A percentile compares a stretch with the other conserved stretches of the same genome.
phyloP scores from a whole-genome alignment of 2,329 filamentous ascomycete species.

The Colletotrichum euphorbiae region DNA sequence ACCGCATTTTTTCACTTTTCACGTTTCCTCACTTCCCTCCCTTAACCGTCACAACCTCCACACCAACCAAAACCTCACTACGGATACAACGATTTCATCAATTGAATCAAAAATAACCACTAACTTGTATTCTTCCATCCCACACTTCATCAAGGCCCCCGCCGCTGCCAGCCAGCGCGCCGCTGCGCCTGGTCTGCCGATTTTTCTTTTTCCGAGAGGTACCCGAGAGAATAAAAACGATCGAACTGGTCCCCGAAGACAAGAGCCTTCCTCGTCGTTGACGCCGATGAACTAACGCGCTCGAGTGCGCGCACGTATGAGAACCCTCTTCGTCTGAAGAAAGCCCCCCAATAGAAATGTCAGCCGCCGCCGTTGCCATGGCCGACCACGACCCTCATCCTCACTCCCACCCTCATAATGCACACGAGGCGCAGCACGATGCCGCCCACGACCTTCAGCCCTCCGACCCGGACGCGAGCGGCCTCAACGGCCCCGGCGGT shows the following conservation, averaged over 20 bases:
- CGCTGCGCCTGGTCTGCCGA: constrained; percentile 12
- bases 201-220: not conserved
- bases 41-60: constrained; percentile 38
- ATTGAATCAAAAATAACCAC: constrained; percentile 34
- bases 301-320: constrained; percentile 4
- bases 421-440: constrained; percentile 34
- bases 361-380: constrained; percentile 30
- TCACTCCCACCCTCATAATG: constrained; percentile 25
- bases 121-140: not conserved
- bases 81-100: constrained; percentile 42
- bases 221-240: not conserved
- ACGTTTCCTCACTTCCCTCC: constrained; percentile 34
- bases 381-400: constrained; percentile 31
- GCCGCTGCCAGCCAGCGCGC: constrained; percentile 23
- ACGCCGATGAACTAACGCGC: not conserved
- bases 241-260: not conserved
- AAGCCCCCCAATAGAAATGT: not conserved
- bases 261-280: not conserved
- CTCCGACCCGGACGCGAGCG: constrained; percentile 28
- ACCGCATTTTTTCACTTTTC: constrained; percentile 19
- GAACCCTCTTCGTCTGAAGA: not conserved
- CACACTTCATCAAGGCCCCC: constrained; percentile 12
- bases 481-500: constrained; percentile 19
- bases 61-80: constrained; percentile 32
- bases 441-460: constrained; percentile 34